These are phyloP conservation scores for Liquidambar formosana DNA, from an alignment of 164 flowering plant species.

Conservation along the genomic window DNA sequence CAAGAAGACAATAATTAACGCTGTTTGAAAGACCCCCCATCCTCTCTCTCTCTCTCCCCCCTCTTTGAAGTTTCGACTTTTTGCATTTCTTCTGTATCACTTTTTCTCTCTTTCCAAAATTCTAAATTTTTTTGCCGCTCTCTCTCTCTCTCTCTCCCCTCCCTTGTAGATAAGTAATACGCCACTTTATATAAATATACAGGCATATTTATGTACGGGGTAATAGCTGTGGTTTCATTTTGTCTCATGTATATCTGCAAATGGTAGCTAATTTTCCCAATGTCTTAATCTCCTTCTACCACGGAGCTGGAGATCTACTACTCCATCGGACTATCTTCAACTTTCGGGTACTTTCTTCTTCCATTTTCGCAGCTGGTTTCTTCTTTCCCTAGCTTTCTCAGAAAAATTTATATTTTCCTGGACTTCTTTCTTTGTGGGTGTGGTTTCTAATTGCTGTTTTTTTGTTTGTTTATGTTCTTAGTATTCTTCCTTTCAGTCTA, in stretches of 20 bases:
- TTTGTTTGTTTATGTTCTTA: background rate
- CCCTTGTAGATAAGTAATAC: too few species aligned
- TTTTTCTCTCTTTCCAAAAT: background rate
- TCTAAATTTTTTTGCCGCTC: background rate
- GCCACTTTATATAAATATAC: too few species aligned
- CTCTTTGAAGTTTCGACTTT: conserved; percentile 3
- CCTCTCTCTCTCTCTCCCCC: background rate
- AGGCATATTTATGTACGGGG: too few species aligned
- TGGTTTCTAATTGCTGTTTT: background rate
- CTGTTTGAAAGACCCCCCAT: background rate
- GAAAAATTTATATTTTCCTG: background rate
- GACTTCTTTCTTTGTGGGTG: background rate
- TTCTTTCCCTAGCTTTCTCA: background rate
- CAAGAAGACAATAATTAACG: background rate
- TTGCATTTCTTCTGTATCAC: background rate
- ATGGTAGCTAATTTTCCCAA: background rate
- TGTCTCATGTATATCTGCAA: too few species aligned
- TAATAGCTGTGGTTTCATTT: too few species aligned
- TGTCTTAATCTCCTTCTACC: background rate
- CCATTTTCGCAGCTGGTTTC: too few species aligned
- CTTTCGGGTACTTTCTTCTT: background rate
- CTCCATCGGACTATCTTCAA: background rate
- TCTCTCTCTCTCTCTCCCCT: too few species aligned
- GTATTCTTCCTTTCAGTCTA: background rate
- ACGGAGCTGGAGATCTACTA: background rate